Base-by-base conservation (phyloP, 352 stramenopile species). In the Thalassiosira delicatula region DNA sequence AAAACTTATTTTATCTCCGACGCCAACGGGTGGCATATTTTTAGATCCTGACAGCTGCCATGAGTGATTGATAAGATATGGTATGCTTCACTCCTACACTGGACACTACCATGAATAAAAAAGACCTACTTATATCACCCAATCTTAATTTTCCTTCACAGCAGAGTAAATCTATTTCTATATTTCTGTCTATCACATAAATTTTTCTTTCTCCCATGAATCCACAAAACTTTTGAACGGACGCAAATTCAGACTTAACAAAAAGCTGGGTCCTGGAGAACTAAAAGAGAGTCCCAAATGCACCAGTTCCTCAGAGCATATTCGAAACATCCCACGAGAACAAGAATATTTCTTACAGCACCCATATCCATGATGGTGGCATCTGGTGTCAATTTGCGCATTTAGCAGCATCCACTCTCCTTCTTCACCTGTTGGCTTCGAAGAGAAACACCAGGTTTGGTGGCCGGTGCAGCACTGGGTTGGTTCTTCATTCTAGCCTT, bases 401-500 rank as follows among this genome's bases (percentile, higher is more conserved):
- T 79, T 83, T 84, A 86, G 74, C 79, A 86, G 57, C 79, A 86
- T 61, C 57, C 37, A 67, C 72, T 83, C 2, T 79, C 69, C 68
- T 84, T 83, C 72, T 86, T 86, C 53, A 86, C 68, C 57, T 79
- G 61, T 56, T 86, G 68, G 68, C 79, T 84, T 65, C 68, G 65
- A 56, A 86, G 79, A 33, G 73, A 77, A 65, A 86, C 79, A 72
- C 75, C 71, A 49, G 73, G 60, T 27, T 92, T 90, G 51, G 57
- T 79, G 40, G 75, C 83, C 25, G 65, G 77, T 53, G 84, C 81
- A 37, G 85, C 90, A 61, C 87, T 91, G 25, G 91, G 91, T 84
- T 95, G 90, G 42, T 91, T 94, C 83, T 94, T 94, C 91, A 94
- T 95, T 85, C 91, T 93, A 33, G 94, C 85, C 89, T 97, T 99